phyloP scores from a whole-genome alignment of 345 rosid genomes.

The Hypericum androsaemum region DNA sequence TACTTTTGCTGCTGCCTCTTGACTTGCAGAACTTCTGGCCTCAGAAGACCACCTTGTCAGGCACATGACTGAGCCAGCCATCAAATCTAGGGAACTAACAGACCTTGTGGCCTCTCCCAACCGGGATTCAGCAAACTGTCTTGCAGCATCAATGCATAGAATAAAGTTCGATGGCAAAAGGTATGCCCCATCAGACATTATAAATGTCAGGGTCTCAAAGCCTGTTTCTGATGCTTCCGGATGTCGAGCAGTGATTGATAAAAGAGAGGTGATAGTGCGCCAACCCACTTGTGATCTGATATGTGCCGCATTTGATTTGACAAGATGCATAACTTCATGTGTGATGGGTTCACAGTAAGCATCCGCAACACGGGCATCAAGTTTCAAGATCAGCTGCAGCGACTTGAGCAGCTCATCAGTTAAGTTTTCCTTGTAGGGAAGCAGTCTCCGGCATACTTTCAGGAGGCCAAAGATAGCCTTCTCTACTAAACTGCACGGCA shows the following conservation, averaged over 20 bases:
- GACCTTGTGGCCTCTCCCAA: conserved; percentile 49
- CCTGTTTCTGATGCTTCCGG: conserved; percentile 74
- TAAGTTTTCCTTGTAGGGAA: conserved; percentile 67
- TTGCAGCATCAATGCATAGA: conserved; percentile 65
- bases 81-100: conserved; percentile 46
- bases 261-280: conserved; percentile 55
- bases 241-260: conserved; percentile 64
- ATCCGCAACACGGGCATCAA: conserved; percentile 68
- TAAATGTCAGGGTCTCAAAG: conserved; percentile 47
- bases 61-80: conserved; percentile 59
- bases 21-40: conserved; percentile 32
- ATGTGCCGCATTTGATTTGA: conserved; percentile 62
- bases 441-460: conserved; percentile 57
- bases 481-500: conserved; percentile 55
- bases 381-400: conserved; percentile 65
- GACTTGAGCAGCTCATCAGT: conserved; percentile 64
- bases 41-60: conserved; percentile 60
- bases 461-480: conserved; percentile 69
- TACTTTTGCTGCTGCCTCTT: conserved; percentile 40
- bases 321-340: conserved; percentile 58
- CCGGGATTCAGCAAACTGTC: conserved; percentile 71
- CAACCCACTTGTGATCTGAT: conserved; percentile 58
- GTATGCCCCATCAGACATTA: conserved; percentile 58
- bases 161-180: conserved; percentile 50
- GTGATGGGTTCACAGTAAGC: conserved; percentile 69